Evolutionary conservation across 2,329 filamentous ascomycete species (phyloP), one percentile per base, ranked within the genome.

Genomic region (Cordyceps pruinosa): DNA sequence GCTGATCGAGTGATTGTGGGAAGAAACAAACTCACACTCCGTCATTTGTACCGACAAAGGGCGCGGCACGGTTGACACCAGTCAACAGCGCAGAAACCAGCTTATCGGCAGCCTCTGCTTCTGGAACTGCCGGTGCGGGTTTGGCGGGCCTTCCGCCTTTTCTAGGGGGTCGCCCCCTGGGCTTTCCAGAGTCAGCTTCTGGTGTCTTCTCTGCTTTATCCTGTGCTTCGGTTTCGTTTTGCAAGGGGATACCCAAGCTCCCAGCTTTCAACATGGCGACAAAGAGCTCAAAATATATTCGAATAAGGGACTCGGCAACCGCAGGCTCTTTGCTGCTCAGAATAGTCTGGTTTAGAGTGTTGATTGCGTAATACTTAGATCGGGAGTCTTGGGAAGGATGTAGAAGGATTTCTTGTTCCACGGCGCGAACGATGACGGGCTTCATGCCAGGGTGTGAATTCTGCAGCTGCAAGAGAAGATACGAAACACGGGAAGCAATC

Each of bases 341-440:
- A 50, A 97, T 92, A 0, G 93, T 97, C 73, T 99, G 95, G 70
- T 99, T 99, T 50, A 99, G 79, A 0, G 94, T 97, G 69, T 97
- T 97, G 70, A 96, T 86, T 34, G 90, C 92, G 71, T 96, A 97
- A 73, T 99, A 99, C 69, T 90, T 95, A 41, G 93, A 90, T 64
- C 95, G 89, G 35, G 87, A 79, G 66, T 85, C 93, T 71, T 97
- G 94, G 12, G 90, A 89, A 0, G 92, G 89, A 53, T 90, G 85
- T 68, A 97, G 88, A 23, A 99, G 76, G 47, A 96, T 82, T 64
- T 97, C 93, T 56, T 88, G 86, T 71, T 99, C 93, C 44, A 99
- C 85, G 10, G 86, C 84, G 60, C 84, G 86, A 63, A 97, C 85
- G 62, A 99, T 88, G 53, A 95, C 86, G 17, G 83, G 79, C 72